Base-by-base conservation (phyloP, 257 asterid species). In the Datura wrightii region DNA sequence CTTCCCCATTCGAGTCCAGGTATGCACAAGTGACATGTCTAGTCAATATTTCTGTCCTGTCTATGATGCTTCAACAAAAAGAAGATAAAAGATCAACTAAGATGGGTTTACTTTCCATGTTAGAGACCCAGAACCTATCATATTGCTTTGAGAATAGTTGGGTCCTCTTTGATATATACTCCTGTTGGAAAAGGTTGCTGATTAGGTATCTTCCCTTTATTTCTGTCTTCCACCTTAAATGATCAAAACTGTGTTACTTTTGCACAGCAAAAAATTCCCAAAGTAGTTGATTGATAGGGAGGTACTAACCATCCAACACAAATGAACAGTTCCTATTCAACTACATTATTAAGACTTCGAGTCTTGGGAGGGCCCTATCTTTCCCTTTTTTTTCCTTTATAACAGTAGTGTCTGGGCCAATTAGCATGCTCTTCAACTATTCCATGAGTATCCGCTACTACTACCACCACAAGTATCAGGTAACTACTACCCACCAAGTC, bases 1-100 rank as follows among this genome's bases (percentile, higher is more conserved):
- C 87, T 83, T 85, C 83, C 94, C 82, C 96, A 91, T 87, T 91
- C 94, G 80, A 88, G 89, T 85, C 69, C 95, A 89, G 98, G 95
- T 95, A 88, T 82, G 67, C 53, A 80, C 39, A 81, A 41, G 42
- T 59, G 69, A 82, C 65, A 70, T 84, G 84, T 84, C 81, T 58
- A 76, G 83, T 87, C 86, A 34, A 71, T 16, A 86, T 60, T 74
- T 19, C 67, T 84, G 10, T 60, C 54, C 39, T 82, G 69, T 52
- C 71, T 46, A 82, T 76, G 82, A 76, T 76, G 24, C 18, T 50
- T 76, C 82, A 76, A 81, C 79, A 82, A 63, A 39, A 63, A 53
- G 39, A 52, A 56, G 78, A 50, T 66, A 39, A 86, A 10, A 48
- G 52, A 76, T 76, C 46, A 63, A 52, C 82, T 70, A 63, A 42